phyloP scores from a whole-genome alignment of 2,329 filamentous ascomycete species.

The Pezicula carpinea region DNA sequence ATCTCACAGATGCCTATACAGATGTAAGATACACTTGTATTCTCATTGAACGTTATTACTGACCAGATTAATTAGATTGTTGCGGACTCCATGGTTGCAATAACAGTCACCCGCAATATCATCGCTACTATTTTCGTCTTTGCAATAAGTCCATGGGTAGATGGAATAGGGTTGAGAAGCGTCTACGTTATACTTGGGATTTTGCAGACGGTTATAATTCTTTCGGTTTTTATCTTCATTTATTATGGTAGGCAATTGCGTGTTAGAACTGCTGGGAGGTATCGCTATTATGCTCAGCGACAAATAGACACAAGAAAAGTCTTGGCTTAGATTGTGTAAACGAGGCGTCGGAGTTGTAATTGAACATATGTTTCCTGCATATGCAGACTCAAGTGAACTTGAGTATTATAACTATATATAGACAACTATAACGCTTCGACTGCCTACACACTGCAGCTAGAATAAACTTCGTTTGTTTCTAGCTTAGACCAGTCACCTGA shows the following conservation, averaged over 20 bases:
- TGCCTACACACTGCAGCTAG: too few relatives aligned
- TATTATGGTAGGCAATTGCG: slow-evolving; percentile 31
- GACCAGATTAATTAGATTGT: slow-evolving; percentile 33
- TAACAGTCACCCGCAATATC: slow-evolving; percentile 40
- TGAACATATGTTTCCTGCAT: too few relatives aligned
- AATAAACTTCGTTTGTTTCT: too few relatives aligned
- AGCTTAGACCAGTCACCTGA: too few relatives aligned
- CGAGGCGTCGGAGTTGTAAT: too few relatives aligned
- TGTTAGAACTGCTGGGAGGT: slow-evolving; percentile 26
- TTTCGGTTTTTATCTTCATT: slow-evolving; percentile 25
- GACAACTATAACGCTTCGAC: too few relatives aligned
- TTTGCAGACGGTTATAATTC: slow-evolving; percentile 28
- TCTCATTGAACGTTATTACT: background rate
- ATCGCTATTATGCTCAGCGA: slow-evolving; percentile 28
- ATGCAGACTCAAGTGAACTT: too few relatives aligned
- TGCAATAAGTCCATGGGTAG: slow-evolving; percentile 34
- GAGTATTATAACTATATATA: too few relatives aligned
- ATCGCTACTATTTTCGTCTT: slow-evolving; percentile 41
- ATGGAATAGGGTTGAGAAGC: slow-evolving; percentile 27
- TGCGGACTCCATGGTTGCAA: slow-evolving; percentile 39
- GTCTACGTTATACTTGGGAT: slow-evolving; percentile 36
- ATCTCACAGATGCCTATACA: slow-evolving; percentile 33
- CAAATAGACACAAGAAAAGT: too few relatives aligned
- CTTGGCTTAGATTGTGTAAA: too few relatives aligned
- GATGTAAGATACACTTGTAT: slow-evolving; percentile 23